These are phyloP conservation scores for Acacia concinna DNA, from an alignment of 331 rosid species.

Conservation along the genomic window DNA sequence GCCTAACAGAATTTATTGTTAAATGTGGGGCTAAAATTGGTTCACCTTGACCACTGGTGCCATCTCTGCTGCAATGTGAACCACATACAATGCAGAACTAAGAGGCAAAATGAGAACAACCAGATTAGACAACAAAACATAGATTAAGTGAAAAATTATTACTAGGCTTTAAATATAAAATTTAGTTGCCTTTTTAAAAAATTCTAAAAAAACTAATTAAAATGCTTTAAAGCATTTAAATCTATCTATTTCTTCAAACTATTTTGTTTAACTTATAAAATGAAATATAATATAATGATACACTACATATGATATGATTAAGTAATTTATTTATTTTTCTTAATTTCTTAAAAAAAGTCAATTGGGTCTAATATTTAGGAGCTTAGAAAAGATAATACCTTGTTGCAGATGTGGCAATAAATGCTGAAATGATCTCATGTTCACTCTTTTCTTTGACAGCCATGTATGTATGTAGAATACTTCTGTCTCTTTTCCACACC, in stretches of 20 bases:
- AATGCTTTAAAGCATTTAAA: too few relatives aligned
- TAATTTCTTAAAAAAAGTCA: too few relatives aligned
- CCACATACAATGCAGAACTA: constrained; percentile 76
- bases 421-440: constrained; percentile 58
- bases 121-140: constrained; percentile 39
- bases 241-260: too few relatives aligned
- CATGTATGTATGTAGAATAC: constrained; percentile 55
- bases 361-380: too few relatives aligned
- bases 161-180: too few relatives aligned
- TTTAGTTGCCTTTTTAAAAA: too few relatives aligned
- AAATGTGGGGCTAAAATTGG: constrained; percentile 28
- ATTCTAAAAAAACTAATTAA: too few relatives aligned
- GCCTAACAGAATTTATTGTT: not conserved
- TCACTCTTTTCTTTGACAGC: constrained; percentile 61
- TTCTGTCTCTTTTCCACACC: constrained; percentile 74
- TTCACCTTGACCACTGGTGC: constrained; percentile 96
- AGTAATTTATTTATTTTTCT: too few relatives aligned
- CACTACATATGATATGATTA: too few relatives aligned
- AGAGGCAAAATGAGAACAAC: constrained; percentile 37
- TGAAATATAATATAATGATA: too few relatives aligned
- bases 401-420: constrained; percentile 59
- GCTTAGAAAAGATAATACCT: constrained; percentile 51
- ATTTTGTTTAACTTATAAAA: too few relatives aligned
- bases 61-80: constrained; percentile 98
- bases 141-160: constrained; percentile 21